Evolutionary conservation across 345 rosid species (phyloP), one percentile per base, ranked within the genome.

Genomic region (Trapa incisa): DNA sequence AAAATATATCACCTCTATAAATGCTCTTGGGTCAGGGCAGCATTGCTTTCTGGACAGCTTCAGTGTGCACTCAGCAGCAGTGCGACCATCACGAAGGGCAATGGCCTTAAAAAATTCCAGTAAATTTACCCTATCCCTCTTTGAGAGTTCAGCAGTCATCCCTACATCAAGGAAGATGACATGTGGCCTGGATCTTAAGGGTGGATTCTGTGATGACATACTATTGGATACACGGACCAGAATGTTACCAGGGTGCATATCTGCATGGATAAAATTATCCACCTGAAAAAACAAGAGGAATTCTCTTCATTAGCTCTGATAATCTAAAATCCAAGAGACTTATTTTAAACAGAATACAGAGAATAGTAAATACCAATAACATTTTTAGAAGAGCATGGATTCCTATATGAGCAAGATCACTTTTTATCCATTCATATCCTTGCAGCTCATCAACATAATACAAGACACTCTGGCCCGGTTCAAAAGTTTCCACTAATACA

Each of bases 61-160:
- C 33, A 70, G 37, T 12, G 84, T 61, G 66, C 76, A 73, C 50
- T 80, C 81, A 54, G 84, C 84, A 50, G 81, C 84, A 70, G 79
- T 71, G 6, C 79, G 81, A 53, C 84, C 84, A 78, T 80, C 84
- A 65, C 78, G 75, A 14, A 70, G 61, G 67, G 84, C 81, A 68
- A 80, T 72, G 43, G 84, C 79, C 74, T 80, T 80, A 45, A 80
- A 80, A 71, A 80, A 80, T 3, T 78, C 81, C 65, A 77, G 53
- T 39, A 80, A 58, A 63, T 74, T 80, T 54, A 69, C 70, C 22
- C 79, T 47, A 47, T 80, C 84, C n/a, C 71, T 74, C 77, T 71
- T 76, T 29, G 84, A 80, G 58, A 80, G 81, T 62, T 80, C 84
- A 42, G 84, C 84, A 39, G 84, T 80, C 84, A 80, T 80, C 64